phyloP scores from a whole-genome alignment of 768 basidiomycete genomes.

The Leccinellum luteum region DNA sequence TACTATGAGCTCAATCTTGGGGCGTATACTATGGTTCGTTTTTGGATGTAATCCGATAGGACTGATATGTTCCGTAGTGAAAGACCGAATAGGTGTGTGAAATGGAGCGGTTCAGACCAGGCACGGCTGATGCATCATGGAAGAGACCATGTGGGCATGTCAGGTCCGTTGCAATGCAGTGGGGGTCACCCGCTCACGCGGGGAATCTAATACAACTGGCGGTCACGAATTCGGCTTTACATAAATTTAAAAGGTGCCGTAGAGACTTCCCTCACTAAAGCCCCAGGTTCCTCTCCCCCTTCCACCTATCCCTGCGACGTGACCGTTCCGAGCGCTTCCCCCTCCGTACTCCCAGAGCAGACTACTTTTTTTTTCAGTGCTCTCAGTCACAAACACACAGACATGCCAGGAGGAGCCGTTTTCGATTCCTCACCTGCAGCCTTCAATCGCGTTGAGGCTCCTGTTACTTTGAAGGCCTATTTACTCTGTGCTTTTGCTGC shows the following conservation, averaged over 20 bases:
- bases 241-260: background rate
- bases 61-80: background rate
- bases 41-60: background rate
- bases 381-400: background rate
- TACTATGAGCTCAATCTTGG: background rate
- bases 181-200: conserved; percentile 16
- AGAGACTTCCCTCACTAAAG: conserved; percentile 3
- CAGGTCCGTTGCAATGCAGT: conserved; percentile 19
- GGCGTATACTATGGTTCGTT: background rate
- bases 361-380: background rate
- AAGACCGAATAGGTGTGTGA: background rate
- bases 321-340: conserved; percentile 3
- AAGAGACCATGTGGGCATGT: conserved; percentile 20
- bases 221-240: conserved; percentile 1
- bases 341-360: background rate
- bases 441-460: conserved; percentile 17
- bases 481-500: conserved; percentile 33
- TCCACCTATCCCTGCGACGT: background rate
- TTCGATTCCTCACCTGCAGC: background rate
- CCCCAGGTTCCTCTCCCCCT: background rate
- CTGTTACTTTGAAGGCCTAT: conserved; percentile 26
- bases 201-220: background rate
- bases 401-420: conserved; percentile 18
- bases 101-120: background rate
- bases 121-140: conserved; percentile 4